Conservation (phyloP, 2,329 filamentous ascomycete genomes). For the Venturia effusa region DNA sequence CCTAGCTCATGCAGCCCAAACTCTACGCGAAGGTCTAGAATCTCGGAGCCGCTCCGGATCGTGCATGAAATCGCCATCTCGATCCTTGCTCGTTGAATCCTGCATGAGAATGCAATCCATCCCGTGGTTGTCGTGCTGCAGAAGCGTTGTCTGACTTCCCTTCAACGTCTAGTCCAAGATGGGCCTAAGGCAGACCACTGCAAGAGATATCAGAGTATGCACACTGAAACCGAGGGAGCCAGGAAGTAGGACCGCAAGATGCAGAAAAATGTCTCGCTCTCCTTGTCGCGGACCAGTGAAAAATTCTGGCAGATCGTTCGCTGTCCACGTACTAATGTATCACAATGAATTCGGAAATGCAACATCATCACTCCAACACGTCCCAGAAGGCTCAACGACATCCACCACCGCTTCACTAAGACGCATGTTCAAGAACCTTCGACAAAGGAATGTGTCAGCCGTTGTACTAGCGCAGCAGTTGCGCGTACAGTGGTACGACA, state of each 20-base stretch:
- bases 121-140: background rate
- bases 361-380: no score
- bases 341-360: no score
- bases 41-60: background rate
- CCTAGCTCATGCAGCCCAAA: background rate
- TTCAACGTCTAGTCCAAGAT: background rate
- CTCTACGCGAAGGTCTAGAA: background rate
- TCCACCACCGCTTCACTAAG: no score
- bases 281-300: no score
- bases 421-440: no score
- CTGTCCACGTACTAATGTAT: no score
- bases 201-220: background rate
- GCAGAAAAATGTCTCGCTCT: background rate
- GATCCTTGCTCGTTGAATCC: no score
- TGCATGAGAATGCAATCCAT: background rate
- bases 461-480: no score
- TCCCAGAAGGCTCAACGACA: no score
- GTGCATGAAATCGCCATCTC: background rate
- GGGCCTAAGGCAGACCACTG: background rate
- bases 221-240: background rate
- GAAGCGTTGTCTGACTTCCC: background rate
- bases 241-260: background rate
- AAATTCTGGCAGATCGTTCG: no score
- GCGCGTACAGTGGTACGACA: no score
- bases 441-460: no score